Evolutionary conservation across 163 green algal species (phyloP), one percentile per base, ranked within the genome.

Genomic region (Chlorella variabilis): DNA sequence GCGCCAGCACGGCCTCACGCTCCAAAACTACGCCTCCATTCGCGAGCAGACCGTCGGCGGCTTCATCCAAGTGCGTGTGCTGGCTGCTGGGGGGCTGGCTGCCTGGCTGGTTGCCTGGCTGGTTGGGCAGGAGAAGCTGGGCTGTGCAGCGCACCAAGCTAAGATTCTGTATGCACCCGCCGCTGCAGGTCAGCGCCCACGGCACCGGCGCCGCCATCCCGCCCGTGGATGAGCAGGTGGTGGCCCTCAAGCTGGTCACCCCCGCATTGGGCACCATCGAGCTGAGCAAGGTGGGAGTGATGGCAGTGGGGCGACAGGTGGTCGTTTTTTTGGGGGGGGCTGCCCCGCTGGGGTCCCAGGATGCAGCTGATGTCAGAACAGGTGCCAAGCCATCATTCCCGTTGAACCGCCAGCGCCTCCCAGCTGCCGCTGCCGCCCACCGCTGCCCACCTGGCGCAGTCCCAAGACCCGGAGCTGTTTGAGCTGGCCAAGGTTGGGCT

Each of bases 1-100:
- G 36, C 87, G 91, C 76, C 84, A 84, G 17, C 85, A 98, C 82
- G 95, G 94, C 13, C 91, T 99, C 13, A 97, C 92, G 23, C 92
- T 99, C 62, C 89, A 97, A 82, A 99, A 99, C 90, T 98, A 96
- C 81, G 96, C 97, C 0, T 96, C 88, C 74, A 98, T 99, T 49
- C 86, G 92, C 29, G 97, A 99, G 90, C 97, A 99, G 90, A 94
- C 98, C 63, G 91, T 99, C 2, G 95, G 92, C 5, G 95, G 94
- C 33, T 97, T 97, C 89, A 95, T 86, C 4, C 95, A 99, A 90
- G 95, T 96, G 42, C 7, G 31, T 42, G 38, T 15, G 38, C 11
- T 31, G 63, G 13, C 5, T 11, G 36, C 34, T 45, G 38, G 18
- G 36, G 11, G 27, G 71, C 23, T 75, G 67, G 67, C 63, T 49